Base-by-base conservation (phyloP, 495 filamentous ascomycete species). In the Penicillium flavigenum region DNA sequence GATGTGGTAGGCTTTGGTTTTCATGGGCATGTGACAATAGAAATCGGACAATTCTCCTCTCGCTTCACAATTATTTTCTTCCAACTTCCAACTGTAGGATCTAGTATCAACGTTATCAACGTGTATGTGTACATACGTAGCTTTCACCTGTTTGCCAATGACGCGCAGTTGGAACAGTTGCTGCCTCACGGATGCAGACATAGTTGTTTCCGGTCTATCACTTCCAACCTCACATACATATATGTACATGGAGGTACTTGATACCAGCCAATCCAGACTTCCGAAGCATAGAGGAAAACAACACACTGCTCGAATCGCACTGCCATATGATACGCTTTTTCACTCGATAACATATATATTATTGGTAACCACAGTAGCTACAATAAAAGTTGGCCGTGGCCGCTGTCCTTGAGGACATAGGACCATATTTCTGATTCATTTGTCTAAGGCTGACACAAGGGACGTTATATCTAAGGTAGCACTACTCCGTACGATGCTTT, bases 1-100 rank as follows among this genome's bases (percentile, higher is more conserved):
- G 63, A 63, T 65, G 69, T 70, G 70, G 65, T 65, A 60, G 66
- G 65, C 63, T 65, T 69, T 71, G 67, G 66, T 63, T 70, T 66
- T 71, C 47, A 67, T 73, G 70, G 74, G 68, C 71, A 69, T 75
- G 71, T 75, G 74, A 72, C 64, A 71, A 75, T 76, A 76, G 72
- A 76, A 69, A 73, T 67, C 66, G 64, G 72, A 76, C 60, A 68
- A 72, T 76, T 76, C 75, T 76, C 72, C 72, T 73, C 76, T 79
- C 73, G 64, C 68, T 76, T 72, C 42, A 59, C 42, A 51, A 46
- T 48, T 32, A 36, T 44, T 42, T 54, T 47, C 31, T 57, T 59
- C 42, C 10, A 53, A 47, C 22, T 29, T 10, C 44, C 19, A 14
- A 5, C 38, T 51, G 38, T 54, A 43, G 24, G 4, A 19, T 20